Evolutionary conservation across 177 flowering plant genomes (phyloP), one percentile per base, ranked within the genome.

Genomic region (Vitis hybrid): DNA sequence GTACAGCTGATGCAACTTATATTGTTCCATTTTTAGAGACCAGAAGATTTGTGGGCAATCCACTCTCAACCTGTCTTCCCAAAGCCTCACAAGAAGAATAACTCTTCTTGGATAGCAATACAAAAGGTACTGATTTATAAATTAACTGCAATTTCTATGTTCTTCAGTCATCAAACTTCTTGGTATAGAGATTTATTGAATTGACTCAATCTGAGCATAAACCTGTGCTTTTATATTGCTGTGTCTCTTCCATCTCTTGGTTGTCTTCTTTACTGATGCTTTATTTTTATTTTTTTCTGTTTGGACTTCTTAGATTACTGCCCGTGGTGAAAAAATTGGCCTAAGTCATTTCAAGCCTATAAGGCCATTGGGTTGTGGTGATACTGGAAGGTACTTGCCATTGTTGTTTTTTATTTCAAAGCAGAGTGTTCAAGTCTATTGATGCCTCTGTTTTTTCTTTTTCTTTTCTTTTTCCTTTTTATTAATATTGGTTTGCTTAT

Each of bases 321-420:
- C 84, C 60, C 67, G 69, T 60, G 97, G 93, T 73, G 92, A 88
- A 69, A 79, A 73, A 69, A 82, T 95, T 71, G 89, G 93, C 22
- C 72, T 95, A 63, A 84, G 87, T 78, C 98, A 95, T 85, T 91
- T 95, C 77, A 90, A 89, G 82, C 99, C 99, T 48, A 77, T 95
- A 74, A 90, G 79, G 73, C 98, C 99, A 14, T 81, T 95, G 84
- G 99, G 99, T 60, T 85, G 89, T 82, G 99, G 99, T 77, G 99
- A 95, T 75, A 92, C 98, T 76, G 99, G 99, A 77, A 92, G 98
- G 98, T 92, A 83, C 0, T 1, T 65, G 18, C 51, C 62, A 68
- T 48, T 65, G 48, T 39, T 39, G 48, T 39, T 39, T 48, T 12
- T 33, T n/a, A 55, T 39, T 51, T 26, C 21, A 26, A 29, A 55